Base-by-base conservation (phyloP, 2,329 filamentous ascomycete species). In the Aspergillus sergii region DNA sequence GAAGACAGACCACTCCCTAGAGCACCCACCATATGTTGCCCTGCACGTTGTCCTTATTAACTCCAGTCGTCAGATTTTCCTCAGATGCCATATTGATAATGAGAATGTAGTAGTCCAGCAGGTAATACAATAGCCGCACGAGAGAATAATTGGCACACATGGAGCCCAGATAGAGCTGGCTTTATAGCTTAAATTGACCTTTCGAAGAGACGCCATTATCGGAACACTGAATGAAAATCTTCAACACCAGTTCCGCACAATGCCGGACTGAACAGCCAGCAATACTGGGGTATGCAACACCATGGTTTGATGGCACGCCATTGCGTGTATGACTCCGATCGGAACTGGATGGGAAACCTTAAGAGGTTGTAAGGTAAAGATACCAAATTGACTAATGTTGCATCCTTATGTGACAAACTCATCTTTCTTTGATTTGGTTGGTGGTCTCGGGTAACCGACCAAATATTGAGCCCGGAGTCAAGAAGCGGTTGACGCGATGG, bases 1-100 rank as follows among this genome's bases (percentile, higher is more conserved):
- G 43, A 43, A 57, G 23, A 26, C 7, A 14, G 1, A 26, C 10
- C 23, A 14, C 14, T 36, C 7, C 8, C 23, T 19, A 11, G 23
- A 39, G n/a, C 11, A 28, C 62, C 3, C 59, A 67, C 66, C 66
- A 68, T 34, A 68, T 58, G 54, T 66, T 58, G 12, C 66, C 66
- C 53, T 68, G 66, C 9, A 68, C 65, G 45, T 68, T 67, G n/a
- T 54, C 46, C 41, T 45, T 61, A 19, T 62, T 36, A 14, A 59
- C 39, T 53, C 54, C 10, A 34, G 32, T 16, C 21, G 32, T 41
- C 21, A 21, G 32, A 23, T n/a, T 19, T 28, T 16, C 45, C 2
- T 28, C 14, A 28, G 26, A 57, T 34, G 26, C 45, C 63, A 62
- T 66, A 11, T 50, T 61, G 54, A 16, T 56, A 28, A 26, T 26